Evolutionary conservation across 2,329 filamentous ascomycete species (phyloP).

Genomic region (Polychaeton citri): DNA sequence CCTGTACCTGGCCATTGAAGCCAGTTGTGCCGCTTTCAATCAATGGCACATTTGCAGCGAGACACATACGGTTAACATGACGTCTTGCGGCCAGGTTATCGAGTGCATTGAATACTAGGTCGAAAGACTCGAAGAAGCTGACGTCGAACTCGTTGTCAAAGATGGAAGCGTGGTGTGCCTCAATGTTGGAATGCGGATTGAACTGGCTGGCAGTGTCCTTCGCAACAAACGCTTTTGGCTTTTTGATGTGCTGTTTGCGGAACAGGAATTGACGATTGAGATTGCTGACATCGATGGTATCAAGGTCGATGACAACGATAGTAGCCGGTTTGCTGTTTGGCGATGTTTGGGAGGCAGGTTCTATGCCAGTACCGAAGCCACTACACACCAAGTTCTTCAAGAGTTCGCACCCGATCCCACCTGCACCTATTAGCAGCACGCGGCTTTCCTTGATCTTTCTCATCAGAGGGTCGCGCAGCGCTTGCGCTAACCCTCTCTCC

Average conservation of each 20-base stretch:
- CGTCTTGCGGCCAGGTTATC: constrained; percentile 89
- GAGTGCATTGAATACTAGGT: constrained; percentile 86
- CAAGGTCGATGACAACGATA: constrained; percentile 87
- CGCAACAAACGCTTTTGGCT: constrained; percentile 85
- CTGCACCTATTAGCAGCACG: constrained; percentile 84
- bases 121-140: constrained; percentile 74
- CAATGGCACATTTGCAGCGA: constrained; percentile 77
- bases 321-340: constrained; percentile 32
- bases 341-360: background rate
- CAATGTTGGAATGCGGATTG: constrained; percentile 75
- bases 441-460: constrained; percentile 9
- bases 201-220: constrained; percentile 84
- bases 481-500: background rate
- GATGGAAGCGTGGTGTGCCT: constrained; percentile 88
- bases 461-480: constrained; percentile 1
- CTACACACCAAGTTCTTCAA: constrained; percentile 90
- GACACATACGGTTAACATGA: constrained; percentile 95
- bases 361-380: constrained; percentile 51
- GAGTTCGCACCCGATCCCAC: constrained; percentile 93
- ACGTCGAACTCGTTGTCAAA: constrained; percentile 79
- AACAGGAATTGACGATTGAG: constrained; percentile 97
- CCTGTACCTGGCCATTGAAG: constrained; percentile 94
- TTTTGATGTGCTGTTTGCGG: constrained; percentile 93
- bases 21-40: constrained; percentile 96
- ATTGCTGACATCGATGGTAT: constrained; percentile 96